Evolutionary conservation across 2,329 filamentous ascomycete genomes (phyloP), one percentile per base, ranked within the genome.

Genomic region (Alternaria sp.): DNA sequence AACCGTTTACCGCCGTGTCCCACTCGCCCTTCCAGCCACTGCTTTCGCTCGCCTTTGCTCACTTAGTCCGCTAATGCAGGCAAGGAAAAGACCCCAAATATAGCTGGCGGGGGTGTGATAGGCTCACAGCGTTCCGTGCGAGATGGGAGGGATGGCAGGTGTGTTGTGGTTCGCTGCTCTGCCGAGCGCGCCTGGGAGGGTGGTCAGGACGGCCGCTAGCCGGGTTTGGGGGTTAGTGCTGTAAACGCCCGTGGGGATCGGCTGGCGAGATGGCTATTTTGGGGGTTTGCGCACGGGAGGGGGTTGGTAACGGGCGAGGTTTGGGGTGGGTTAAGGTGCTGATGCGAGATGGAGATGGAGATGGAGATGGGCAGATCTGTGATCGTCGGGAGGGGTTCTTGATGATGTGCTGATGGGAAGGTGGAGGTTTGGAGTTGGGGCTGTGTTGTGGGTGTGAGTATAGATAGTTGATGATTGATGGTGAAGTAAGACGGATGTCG

Each of bases 1-100:
- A 36, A 54, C 49, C 59, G 62, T 59, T 65, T 65, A 47, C 54
- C 59, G 59, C 59, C 62, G 51, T 62, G 62, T 59, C 51, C 59
- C 46, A 62, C 59, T 43, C 30, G 50, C 43, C 59, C 59, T 58
- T 54, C 59, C 59, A 58, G 17, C 36, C 36, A 43, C 23, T 17
- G 28, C 36, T 25, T 45, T 12, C 32, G 32, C 32, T 36, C 32
- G 32, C 32, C 32, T 36, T 36, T 36, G 15, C 32, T 36, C 15
- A 1, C 2, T 36, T 36, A 36, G 21, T 40, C 52, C 40, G 46
- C 43, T 43, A 49, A 21, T 13, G 54, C 36, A 43, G 17, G 32
- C 15, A 10, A 21, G 50, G 8, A 61, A 68, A 69, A 59, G 62
- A 55, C 67, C 61, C 68, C 68, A 69, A 69, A 69, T 68, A 68